These are phyloP conservation scores for Naganishia friedmannii DNA, from an alignment of 768 basidiomycete genomes.

Conservation along the genomic window DNA sequence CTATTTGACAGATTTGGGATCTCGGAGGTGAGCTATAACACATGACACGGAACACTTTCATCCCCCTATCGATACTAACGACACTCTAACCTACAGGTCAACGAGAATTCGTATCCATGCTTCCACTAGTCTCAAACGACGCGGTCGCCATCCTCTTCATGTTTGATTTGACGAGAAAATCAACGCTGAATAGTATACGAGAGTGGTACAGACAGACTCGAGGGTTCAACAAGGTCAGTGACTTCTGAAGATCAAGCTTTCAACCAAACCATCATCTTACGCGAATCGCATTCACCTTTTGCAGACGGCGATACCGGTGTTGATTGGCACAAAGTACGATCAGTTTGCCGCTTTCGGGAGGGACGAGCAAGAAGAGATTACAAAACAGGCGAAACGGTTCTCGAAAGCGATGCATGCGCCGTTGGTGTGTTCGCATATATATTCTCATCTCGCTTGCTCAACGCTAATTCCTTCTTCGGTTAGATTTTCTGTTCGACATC, in stretches of 20 bases:
- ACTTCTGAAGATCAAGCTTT: conserved; percentile 2
- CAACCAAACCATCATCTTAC: neutral
- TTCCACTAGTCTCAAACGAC: conserved; percentile 96
- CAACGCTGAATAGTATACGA: conserved; percentile 95
- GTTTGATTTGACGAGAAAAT: conserved; percentile 98
- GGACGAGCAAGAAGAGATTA: conserved; percentile 99
- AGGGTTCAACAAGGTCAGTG: conserved; percentile 91
- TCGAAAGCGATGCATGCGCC: conserved; percentile 99
- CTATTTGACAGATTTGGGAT: conserved; percentile 76
- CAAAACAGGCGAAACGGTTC: conserved; percentile 96
- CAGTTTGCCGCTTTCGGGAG: conserved; percentile 90
- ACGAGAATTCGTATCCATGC: conserved; percentile 98
- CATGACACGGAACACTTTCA: neutral
- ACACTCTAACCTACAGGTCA: conserved; percentile 57
- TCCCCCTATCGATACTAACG: conserved; percentile 22
- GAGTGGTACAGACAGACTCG: conserved; percentile 99
- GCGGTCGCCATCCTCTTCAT: conserved; percentile 99
- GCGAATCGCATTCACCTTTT: neutral
- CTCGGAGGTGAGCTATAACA: conserved; percentile 60
- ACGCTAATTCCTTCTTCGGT: too few relatives aligned
- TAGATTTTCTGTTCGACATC: conserved; percentile 96
- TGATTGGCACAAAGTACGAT: conserved; percentile 98
- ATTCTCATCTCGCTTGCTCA: too few relatives aligned
- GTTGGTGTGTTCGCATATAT: conserved; percentile 57
- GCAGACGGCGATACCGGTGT: conserved; percentile 95